Evolutionary conservation across 2,329 filamentous ascomycete species (phyloP).

Genomic region (Curvularia verruculosa): DNA sequence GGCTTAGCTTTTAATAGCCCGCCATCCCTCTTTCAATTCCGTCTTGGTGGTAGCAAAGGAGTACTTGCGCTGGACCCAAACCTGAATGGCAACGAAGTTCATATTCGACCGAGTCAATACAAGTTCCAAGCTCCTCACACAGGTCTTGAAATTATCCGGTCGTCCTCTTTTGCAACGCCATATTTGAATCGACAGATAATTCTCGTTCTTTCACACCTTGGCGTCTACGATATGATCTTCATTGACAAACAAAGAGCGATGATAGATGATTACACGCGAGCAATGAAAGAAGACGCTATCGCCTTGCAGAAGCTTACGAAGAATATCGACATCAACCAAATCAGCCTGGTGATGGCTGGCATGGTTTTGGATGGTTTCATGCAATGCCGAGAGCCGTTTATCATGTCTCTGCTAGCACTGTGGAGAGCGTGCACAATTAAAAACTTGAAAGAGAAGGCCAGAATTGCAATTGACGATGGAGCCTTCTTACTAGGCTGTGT

Average conservation of each 20-base stretch:
- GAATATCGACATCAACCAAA: constrained; percentile 85
- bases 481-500: constrained; percentile 88
- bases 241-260: constrained; percentile 69
- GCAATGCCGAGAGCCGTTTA: constrained; percentile 75
- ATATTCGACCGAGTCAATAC: constrained; percentile 81
- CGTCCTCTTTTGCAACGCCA: constrained; percentile 76
- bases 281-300: constrained; percentile 68
- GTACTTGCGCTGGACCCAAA: constrained; percentile 78
- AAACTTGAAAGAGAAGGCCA: constrained; percentile 88
- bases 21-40: constrained; percentile 89
- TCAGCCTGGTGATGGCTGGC: constrained; percentile 73
- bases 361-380: constrained; percentile 85
- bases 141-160: constrained; percentile 83
- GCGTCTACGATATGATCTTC: constrained; percentile 72
- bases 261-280: constrained; percentile 69
- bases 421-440: constrained; percentile 93
- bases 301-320: constrained; percentile 73
- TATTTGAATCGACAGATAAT: constrained; percentile 92
- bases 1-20: constrained; percentile 61
- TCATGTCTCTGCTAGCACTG: constrained; percentile 76
- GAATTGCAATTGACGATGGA: constrained; percentile 79
- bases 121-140: constrained; percentile 79
- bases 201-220: constrained; percentile 77
- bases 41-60: constrained; percentile 90
- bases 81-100: constrained; percentile 69